A percentile compares a stretch with the other conserved stretches of the same genome.
Conservation (phyloP, 2,329 filamentous ascomycete genomes). For the Epichloe baconii region DNA sequence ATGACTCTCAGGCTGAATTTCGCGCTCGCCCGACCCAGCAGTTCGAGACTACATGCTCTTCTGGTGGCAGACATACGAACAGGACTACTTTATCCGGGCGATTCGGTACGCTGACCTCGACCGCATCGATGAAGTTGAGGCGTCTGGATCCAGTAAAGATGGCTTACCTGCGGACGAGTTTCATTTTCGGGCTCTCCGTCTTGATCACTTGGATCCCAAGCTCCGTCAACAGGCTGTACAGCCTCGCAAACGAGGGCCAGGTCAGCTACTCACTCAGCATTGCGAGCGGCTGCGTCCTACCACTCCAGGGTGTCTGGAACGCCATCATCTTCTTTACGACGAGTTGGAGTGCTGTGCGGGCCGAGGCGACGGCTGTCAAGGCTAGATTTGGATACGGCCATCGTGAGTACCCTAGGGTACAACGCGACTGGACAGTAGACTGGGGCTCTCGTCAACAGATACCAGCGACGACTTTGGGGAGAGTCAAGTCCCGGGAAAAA, state of each 20-base stretch:
- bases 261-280: slow-evolving; percentile 53
- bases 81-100: slow-evolving; percentile 9
- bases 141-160: slow-evolving; percentile 42
- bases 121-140: slow-evolving; percentile 19
- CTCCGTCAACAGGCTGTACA: slow-evolving; percentile 61
- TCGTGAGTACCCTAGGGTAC: slow-evolving; percentile 5
- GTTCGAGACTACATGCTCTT: slow-evolving; percentile 19
- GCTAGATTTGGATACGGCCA: slow-evolving; percentile 6
- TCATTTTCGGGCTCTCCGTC: slow-evolving; percentile 43
- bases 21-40: slow-evolving; percentile 7
- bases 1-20: slow-evolving; percentile 7
- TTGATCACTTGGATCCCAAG: slow-evolving; percentile 51
- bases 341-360: slow-evolving; percentile 31
- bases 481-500: background rate
- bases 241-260: slow-evolving; percentile 36
- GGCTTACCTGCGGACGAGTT: slow-evolving; percentile 45
- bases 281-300: slow-evolving; percentile 56
- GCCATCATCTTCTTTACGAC: slow-evolving; percentile 62
- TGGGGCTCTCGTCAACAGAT: slow-evolving; percentile 8
- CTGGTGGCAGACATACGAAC: slow-evolving; percentile 11
- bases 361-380: slow-evolving; percentile 12
- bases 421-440: slow-evolving; percentile 16
- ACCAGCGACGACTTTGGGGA: background rate
- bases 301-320: slow-evolving; percentile 72
- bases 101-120: slow-evolving; percentile 15